These are phyloP conservation scores for Hypoxylon sp. DNA, from an alignment of 2,329 filamentous ascomycete genomes.

Conservation along the genomic window DNA sequence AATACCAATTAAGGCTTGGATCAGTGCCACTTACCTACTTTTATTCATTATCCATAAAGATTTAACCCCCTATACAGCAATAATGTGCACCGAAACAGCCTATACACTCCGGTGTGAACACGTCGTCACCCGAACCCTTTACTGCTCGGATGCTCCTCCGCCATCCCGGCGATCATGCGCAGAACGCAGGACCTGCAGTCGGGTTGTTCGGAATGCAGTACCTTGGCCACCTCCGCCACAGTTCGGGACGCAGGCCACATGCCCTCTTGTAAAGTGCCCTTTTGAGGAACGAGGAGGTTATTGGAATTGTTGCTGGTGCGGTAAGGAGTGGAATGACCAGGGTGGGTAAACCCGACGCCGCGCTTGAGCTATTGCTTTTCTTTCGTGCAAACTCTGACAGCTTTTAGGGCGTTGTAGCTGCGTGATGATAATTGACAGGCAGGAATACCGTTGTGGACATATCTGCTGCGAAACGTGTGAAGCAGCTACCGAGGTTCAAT, in stretches of 20 bases:
- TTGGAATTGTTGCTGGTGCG: constrained; percentile 72
- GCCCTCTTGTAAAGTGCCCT: constrained; percentile 64
- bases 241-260: constrained; percentile 59
- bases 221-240: constrained; percentile 65
- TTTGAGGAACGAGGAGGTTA: constrained; percentile 64
- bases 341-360: constrained; percentile 45
- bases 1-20: not conserved
- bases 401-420: constrained; percentile 63
- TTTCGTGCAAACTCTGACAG: constrained; percentile 33
- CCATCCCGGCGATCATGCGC: constrained; percentile 47
- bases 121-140: constrained; percentile 61
- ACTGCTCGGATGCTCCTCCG: constrained; percentile 61
- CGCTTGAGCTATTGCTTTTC: not conserved
- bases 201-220: constrained; percentile 60
- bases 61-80: constrained; percentile 19
- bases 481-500: constrained; percentile 56
- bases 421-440: constrained; percentile 67
- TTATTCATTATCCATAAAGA: not conserved
- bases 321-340: constrained; percentile 65
- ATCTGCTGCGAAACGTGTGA: constrained; percentile 68
- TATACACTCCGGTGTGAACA: constrained; percentile 68
- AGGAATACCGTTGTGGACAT: constrained; percentile 66
- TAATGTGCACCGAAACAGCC: constrained; percentile 66
- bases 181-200: constrained; percentile 59
- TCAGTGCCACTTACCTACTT: not conserved